Evolutionary conservation across 805 yeast species (phyloP).

Genomic region (Scheffersomyces ergatensis): DNA sequence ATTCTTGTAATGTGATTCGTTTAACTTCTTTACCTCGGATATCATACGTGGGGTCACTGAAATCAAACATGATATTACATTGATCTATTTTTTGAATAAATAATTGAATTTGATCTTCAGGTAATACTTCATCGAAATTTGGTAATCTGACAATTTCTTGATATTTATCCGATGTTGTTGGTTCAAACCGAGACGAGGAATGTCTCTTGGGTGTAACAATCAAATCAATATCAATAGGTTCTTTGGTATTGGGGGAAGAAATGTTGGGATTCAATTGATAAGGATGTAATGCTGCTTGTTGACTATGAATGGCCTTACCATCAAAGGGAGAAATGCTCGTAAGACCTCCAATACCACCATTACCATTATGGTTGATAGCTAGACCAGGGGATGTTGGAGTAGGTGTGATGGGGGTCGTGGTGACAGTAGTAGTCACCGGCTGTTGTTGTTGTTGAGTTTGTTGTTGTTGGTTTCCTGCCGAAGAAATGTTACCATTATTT

Average conservation of each 20-base stretch:
- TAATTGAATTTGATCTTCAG: slow-evolving; percentile 74
- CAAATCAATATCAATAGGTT: slow-evolving; percentile 72
- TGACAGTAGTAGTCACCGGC: neutral
- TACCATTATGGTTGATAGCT: neutral
- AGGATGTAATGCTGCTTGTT: slow-evolving; percentile 16
- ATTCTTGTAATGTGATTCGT: slow-evolving; percentile 80
- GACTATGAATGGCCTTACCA: slow-evolving; percentile 16
- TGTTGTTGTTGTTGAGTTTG: no score
- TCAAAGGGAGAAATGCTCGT: no score
- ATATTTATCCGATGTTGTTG: slow-evolving; percentile 44
- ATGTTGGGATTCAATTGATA: slow-evolving; percentile 27
- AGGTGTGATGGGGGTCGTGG: slow-evolving; percentile 14
- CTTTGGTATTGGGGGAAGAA: slow-evolving; percentile 62
- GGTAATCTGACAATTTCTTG: slow-evolving; percentile 71
- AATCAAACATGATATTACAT: slow-evolving; percentile 92
- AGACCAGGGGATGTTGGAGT: slow-evolving; percentile 20
- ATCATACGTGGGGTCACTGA: slow-evolving; percentile 88
- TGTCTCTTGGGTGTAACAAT: slow-evolving; percentile 83
- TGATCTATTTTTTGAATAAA: slow-evolving; percentile 89
- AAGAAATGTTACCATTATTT: neutral
- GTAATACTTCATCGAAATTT: slow-evolving; percentile 78
- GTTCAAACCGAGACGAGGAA: slow-evolving; percentile 87
- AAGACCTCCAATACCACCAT: neutral
- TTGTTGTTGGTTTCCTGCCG: no score
- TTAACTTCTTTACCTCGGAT: slow-evolving; percentile 91